Base-by-base conservation (phyloP, 805 yeast species). In the Debaryomyces hansenii region DNA sequence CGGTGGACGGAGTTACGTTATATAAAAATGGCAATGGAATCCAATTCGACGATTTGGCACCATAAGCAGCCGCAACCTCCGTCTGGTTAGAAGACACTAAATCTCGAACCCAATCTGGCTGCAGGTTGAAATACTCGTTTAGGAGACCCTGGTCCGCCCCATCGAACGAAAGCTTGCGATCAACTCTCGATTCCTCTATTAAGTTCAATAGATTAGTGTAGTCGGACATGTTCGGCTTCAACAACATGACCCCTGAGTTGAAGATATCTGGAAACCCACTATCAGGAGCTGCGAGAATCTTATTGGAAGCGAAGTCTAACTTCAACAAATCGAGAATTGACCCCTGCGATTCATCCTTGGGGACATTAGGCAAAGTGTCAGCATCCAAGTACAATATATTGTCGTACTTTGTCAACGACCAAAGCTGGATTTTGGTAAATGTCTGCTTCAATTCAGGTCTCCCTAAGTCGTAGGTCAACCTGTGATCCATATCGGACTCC, bases 101-200 rank as follows among this genome's bases (percentile, higher is more conserved):
- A 24, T 47, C 50, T 20, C 51, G 46, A 6, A 71, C 67, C 77
- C 77, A 71, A 53, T 72, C 72, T 10, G 75, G 75, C 38, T 64
- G 57, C 8, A 60, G 38, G 47, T 73, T 76, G 61, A 87, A 89
- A 57, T 78, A 85, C 58, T 87, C 87, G 64, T 90, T 90, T 51
- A 90, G 71, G 32, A 90, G 72, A 10, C 97, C 97, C 64, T 90
- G 97, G 66, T 90, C 97, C 2, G 96, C 92, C 36, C 96, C 96
- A 65, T 90, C 97, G 55, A 89, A 87, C 3, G 75, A 64, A 1
- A 62, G 54, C 29, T 56, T 54, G 24, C 46, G 50, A 29, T 52
- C 37, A 14, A 46, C 37, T 8, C 53, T 44, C 1, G 57, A 52
- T 27, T 52, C 52, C 20, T 50, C 49, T 10, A 59, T 63, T 37